These are phyloP conservation scores for Umbelopsis sp. DNA, from an alignment of 371 early-diverging fungal species.

Conservation along the genomic window DNA sequence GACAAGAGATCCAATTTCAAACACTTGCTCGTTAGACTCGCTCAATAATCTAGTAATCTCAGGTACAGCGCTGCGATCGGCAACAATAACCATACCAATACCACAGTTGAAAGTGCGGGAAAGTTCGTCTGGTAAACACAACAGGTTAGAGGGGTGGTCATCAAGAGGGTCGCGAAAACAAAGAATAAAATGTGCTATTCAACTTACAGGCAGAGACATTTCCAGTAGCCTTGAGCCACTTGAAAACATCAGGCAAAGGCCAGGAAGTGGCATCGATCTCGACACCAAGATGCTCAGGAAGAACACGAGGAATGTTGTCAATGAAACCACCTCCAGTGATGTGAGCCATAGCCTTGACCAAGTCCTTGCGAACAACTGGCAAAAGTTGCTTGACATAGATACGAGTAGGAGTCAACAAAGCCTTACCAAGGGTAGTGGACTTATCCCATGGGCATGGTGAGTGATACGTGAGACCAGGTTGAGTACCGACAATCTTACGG, in stretches of 20 bases:
- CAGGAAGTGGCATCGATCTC: constrained; percentile 80
- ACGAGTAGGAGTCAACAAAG: constrained; percentile 90
- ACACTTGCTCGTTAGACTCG: constrained; percentile 66
- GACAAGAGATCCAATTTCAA: constrained; percentile 66
- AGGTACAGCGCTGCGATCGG: constrained; percentile 63
- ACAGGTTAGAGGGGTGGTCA: too few relatives aligned
- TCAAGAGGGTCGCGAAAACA: too few relatives aligned
- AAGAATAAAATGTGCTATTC: too few relatives aligned
- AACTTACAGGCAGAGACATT: constrained; percentile 66
- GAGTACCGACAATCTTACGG: constrained; percentile 81
- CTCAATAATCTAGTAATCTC: constrained; percentile 65
- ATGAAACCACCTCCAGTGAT: constrained; percentile 98
- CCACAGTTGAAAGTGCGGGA: constrained; percentile 98
- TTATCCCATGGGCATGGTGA: constrained; percentile 86
- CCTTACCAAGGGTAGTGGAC: constrained; percentile 74
- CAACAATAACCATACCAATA: constrained; percentile 95
- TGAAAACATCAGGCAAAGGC: constrained; percentile 90
- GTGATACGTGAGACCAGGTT: constrained; percentile 73
- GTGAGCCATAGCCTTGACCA: constrained; percentile 95
- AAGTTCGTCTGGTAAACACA: constrained; percentile 64
- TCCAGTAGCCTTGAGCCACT: constrained; percentile 91
- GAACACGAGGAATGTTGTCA: constrained; percentile 96
- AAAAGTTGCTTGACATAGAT: constrained; percentile 93
- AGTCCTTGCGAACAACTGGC: constrained; percentile 73
- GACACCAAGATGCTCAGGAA: constrained; percentile 82